Evolutionary conservation across 179 eudicot genomes (phyloP).

Genomic region (Carnegiea gigantea): DNA sequence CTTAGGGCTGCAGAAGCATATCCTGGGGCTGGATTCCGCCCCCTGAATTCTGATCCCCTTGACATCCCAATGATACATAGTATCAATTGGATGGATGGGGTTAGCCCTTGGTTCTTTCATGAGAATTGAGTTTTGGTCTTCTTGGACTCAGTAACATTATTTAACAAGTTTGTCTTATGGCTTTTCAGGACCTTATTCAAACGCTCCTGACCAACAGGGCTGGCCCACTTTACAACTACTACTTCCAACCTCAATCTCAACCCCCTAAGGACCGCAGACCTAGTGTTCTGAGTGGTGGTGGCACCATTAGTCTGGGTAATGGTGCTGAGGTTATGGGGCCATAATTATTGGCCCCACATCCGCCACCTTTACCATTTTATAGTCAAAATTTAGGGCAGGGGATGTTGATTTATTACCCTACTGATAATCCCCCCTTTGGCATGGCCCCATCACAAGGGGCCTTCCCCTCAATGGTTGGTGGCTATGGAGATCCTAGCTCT

Average conservation of each 20-base stretch:
- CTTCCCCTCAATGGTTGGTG: not conserved
- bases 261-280: not conserved
- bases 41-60: not conserved
- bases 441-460: not conserved
- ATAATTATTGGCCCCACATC: not conserved
- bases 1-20: conserved; percentile 33
- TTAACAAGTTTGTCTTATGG: conserved; percentile 39
- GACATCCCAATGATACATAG: conserved; percentile 33
- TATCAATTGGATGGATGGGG: conserved; percentile 2
- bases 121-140: conserved; percentile 32
- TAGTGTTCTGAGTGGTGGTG: not conserved
- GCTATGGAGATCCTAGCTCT: not conserved
- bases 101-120: conserved; percentile 34
- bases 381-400: conserved; percentile 6
- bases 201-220: not conserved
- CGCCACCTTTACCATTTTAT: not conserved
- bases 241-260: not conserved
- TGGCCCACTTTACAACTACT: not conserved
- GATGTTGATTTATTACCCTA: conserved; percentile 10
- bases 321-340: not conserved
- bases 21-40: not conserved
- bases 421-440: not conserved
- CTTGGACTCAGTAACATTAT: conserved; percentile 35
- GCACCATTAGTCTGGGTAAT: not conserved
- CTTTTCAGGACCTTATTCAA: conserved; percentile 43